These are phyloP conservation scores for Apodospora peruviana DNA, from an alignment of 495 filamentous ascomycete species.

Conservation along the genomic window DNA sequence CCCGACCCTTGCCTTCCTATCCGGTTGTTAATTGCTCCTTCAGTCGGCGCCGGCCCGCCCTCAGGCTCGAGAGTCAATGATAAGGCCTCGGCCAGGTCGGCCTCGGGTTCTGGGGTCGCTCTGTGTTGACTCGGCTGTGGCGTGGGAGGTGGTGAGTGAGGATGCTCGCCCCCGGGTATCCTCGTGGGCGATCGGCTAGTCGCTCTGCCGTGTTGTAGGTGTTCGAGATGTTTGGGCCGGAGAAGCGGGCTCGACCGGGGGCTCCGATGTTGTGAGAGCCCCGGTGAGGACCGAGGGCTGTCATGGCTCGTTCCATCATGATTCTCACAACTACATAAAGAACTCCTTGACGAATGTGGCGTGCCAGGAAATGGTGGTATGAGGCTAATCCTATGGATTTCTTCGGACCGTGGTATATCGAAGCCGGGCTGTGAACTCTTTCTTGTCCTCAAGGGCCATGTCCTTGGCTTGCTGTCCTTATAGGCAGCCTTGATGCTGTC, in stretches of 20 bases:
- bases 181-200: conserved; percentile 7
- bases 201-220: conserved; percentile 7
- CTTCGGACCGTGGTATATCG: conserved; percentile 33
- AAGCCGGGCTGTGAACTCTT: conserved; percentile 32
- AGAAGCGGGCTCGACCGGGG: conserved; percentile 22
- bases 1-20: not conserved
- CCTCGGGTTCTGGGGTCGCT: not conserved
- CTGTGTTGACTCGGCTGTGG: conserved; percentile 2
- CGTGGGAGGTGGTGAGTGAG: conserved; percentile 13
- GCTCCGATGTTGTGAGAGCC: conserved; percentile 10
- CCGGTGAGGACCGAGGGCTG: conserved; percentile 19
- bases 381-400: conserved; percentile 32
- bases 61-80: not conserved
- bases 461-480: conserved; percentile 20
- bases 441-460: conserved; percentile 23
- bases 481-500: conserved; percentile 14
- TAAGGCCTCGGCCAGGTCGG: not conserved
- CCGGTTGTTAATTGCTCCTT: not conserved
- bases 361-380: conserved; percentile 41
- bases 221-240: conserved; percentile 18
- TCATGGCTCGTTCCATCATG: conserved; percentile 11
- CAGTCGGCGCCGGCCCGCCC: not conserved
- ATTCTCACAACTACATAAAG: conserved; percentile 41
- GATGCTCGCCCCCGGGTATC: not conserved
- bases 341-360: conserved; percentile 42